Conservation (phyloP, 2,329 filamentous ascomycete species). For the Acephala macrosclerotiorum region DNA sequence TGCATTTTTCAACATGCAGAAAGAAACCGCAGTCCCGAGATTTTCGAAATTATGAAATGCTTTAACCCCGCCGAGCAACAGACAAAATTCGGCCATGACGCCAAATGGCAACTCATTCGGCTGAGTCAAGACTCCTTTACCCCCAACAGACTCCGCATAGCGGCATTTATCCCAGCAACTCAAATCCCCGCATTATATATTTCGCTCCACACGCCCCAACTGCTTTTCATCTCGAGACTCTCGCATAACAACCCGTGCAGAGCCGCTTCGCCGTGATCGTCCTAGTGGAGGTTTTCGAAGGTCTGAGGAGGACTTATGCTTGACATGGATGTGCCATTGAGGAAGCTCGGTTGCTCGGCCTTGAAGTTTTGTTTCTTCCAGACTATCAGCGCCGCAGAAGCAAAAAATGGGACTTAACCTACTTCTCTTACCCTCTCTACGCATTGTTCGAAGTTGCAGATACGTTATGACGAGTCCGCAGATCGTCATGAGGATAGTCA, state of each 20-base stretch:
- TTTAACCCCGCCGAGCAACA: not conserved
- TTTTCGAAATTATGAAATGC: constrained; percentile 5
- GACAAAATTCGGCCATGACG: too few relatives aligned
- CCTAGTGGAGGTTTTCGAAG: not conserved
- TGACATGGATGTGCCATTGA: not conserved
- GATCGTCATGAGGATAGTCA: not conserved
- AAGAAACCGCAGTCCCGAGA: not conserved
- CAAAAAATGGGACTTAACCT: not conserved
- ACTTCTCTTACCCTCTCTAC: not conserved
- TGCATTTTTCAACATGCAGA: constrained; percentile 34
- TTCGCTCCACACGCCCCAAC: not conserved
- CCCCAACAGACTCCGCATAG: not conserved
- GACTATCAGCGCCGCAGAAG: not conserved
- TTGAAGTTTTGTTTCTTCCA: not conserved
- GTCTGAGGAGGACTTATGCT: not conserved
- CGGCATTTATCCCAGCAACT: not conserved
- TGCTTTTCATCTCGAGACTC: not conserved
- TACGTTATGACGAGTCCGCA: not conserved
- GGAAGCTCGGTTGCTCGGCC: not conserved
- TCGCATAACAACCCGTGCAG: not conserved
- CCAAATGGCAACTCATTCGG: not conserved
- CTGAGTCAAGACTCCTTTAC: not conserved
- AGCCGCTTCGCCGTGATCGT: not conserved
- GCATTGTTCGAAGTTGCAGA: not conserved
- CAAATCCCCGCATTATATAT: not conserved